phyloP scores from a whole-genome alignment of 257 asterid genomes.

The Solanum infundibuliforme region DNA sequence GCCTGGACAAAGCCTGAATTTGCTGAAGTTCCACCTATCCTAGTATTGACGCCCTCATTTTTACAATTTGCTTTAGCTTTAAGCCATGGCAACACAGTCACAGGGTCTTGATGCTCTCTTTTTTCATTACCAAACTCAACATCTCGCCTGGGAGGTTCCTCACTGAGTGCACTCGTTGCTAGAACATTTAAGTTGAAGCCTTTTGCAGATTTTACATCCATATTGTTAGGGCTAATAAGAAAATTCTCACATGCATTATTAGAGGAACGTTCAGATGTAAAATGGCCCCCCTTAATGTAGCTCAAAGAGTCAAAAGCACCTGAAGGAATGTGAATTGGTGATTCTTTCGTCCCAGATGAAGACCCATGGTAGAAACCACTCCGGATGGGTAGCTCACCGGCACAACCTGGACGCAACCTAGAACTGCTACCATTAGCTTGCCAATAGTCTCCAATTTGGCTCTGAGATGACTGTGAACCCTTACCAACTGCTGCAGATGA shows the following conservation, averaged over 20 bases:
- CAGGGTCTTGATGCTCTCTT: constrained; percentile 22
- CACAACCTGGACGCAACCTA: constrained; percentile 19
- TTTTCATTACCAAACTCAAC: constrained; percentile 28
- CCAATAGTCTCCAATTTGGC: constrained; percentile 42
- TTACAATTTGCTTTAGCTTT: constrained; percentile 28
- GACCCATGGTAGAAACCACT: constrained; percentile 59
- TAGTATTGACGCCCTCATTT: constrained; percentile 9
- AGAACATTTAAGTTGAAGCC: constrained; percentile 65
- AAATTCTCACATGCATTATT: constrained; percentile 28
- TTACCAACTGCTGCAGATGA: constrained; percentile 30
- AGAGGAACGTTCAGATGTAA: constrained; percentile 15
- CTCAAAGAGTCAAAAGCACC: constrained; percentile 20
- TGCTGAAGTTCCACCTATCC: constrained; percentile 11
- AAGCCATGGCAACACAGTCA: constrained; percentile 64
- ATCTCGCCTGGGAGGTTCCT: constrained; percentile 26
- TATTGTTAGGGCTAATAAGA: constrained; percentile 11
- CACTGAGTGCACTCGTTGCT: constrained; percentile 28
- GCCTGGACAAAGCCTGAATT: constrained; percentile 13
- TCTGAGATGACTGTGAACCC: constrained; percentile 24
- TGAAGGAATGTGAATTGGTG: constrained; percentile 19
- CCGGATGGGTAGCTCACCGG: constrained; percentile 9
- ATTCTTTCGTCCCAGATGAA: constrained; percentile 40
- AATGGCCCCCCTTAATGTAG: constrained; percentile 18
- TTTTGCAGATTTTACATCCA: constrained; percentile 30
- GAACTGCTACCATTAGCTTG: constrained; percentile 21